phyloP scores from a whole-genome alignment of 176 grass and related monocot species.

The Ananas comosus region DNA sequence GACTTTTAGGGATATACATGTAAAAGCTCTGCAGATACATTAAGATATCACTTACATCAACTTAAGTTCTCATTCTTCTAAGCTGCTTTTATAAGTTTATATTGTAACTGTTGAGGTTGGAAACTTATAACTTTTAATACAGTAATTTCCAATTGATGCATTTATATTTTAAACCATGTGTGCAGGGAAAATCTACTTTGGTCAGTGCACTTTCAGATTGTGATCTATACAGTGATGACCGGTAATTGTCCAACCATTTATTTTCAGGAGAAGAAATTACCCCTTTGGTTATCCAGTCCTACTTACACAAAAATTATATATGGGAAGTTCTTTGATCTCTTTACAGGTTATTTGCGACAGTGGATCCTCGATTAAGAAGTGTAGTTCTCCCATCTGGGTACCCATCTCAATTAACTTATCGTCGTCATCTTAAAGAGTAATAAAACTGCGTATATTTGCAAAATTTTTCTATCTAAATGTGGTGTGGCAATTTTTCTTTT shows the following conservation, averaged over 20 bases:
- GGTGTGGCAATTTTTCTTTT: constrained; percentile 10
- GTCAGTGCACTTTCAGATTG: constrained; percentile 81
- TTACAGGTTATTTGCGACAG: constrained; percentile 87
- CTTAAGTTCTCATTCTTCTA: too few relatives aligned
- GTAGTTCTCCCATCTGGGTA: constrained; percentile 98
- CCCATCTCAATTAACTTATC: constrained; percentile 1
- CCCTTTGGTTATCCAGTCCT: not conserved
- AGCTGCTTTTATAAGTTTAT: not conserved
- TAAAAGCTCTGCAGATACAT: not conserved
- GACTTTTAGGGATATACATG: not conserved
- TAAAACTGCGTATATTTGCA: not conserved
- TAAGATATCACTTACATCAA: not conserved
- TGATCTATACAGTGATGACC: constrained; percentile 79
- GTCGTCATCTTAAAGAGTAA: not conserved
- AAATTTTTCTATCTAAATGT: not conserved
- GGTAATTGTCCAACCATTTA: constrained; percentile 30
- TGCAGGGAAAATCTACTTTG: constrained; percentile 89
- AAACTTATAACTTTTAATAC: not conserved
- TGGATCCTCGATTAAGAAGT: constrained; percentile 85
- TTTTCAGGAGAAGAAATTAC: not conserved
- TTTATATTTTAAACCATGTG: constrained; percentile 6
- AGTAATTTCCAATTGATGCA: not conserved
- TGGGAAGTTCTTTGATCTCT: constrained; percentile 7
- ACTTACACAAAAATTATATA: not conserved
- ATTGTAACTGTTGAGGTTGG: not conserved